These are phyloP conservation scores for Penicillium mononematosum DNA, from an alignment of 495 filamentous ascomycete species.

Conservation along the genomic window DNA sequence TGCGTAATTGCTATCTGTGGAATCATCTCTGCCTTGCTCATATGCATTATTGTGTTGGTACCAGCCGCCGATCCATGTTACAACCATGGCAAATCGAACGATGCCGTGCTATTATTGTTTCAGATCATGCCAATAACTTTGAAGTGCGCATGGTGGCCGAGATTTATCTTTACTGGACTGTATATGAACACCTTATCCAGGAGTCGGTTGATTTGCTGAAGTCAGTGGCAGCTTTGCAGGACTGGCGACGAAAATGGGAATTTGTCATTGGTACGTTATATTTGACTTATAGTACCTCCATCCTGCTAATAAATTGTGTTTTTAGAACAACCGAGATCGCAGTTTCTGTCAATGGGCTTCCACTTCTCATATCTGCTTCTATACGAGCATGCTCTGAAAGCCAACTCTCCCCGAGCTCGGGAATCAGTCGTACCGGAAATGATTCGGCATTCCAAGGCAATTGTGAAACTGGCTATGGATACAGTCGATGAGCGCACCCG, in stretches of 20 bases:
- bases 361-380: slow-evolving; percentile 46
- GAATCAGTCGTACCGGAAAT: slow-evolving; percentile 45
- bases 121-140: slow-evolving; percentile 44
- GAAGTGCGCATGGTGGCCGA: slow-evolving; percentile 49
- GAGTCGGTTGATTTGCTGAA: slow-evolving; percentile 33
- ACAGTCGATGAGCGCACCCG: slow-evolving; percentile 45
- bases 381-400: slow-evolving; percentile 43
- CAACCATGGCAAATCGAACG: slow-evolving; percentile 39
- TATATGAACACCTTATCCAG: slow-evolving; percentile 34
- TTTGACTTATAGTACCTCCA: background rate
- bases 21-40: slow-evolving; percentile 49
- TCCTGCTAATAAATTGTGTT: background rate
- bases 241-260: slow-evolving; percentile 43
- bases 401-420: slow-evolving; percentile 31
- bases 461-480: slow-evolving; percentile 48
- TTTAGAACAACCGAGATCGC: slow-evolving; percentile 46
- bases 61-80: slow-evolving; percentile 39
- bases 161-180: slow-evolving; percentile 45
- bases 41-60: slow-evolving; percentile 49
- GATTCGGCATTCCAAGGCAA: slow-evolving; percentile 40
- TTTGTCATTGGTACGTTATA: slow-evolving; percentile 36
- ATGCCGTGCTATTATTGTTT: slow-evolving; percentile 35
- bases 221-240: slow-evolving; percentile 34
- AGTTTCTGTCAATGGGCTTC: slow-evolving; percentile 50
- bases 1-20: slow-evolving; percentile 42